Evolutionary conservation across 495 filamentous ascomycete species (phyloP).

Genomic region (Penicillium simplicissimum): DNA sequence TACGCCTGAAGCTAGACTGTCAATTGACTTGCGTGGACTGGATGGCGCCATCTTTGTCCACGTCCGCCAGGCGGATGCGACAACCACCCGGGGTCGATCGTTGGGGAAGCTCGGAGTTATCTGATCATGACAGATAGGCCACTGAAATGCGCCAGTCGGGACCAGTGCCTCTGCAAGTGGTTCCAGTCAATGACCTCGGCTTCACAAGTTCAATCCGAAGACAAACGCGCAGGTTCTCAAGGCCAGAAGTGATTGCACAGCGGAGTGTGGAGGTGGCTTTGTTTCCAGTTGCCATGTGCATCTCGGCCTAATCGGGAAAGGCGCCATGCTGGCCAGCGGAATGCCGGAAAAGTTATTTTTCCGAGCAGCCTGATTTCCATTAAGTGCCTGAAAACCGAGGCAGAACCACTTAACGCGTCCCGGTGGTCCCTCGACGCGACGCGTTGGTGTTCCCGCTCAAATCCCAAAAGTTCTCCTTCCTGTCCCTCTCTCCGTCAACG

Average conservation of each 20-base stretch:
- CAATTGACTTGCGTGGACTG: slow-evolving; percentile 67
- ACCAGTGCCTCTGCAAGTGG: background rate
- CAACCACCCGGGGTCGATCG: slow-evolving; percentile 39
- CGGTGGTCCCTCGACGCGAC: slow-evolving; percentile 33
- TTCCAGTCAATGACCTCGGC: background rate
- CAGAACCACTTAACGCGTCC: slow-evolving; percentile 51
- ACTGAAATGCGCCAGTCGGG: background rate
- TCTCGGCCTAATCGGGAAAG: slow-evolving; percentile 39
- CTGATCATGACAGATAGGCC: slow-evolving; percentile 45
- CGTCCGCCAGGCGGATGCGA: slow-evolving; percentile 39
- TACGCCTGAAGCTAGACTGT: slow-evolving; percentile 56
- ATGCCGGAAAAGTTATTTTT: slow-evolving; percentile 6
- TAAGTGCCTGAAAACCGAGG: slow-evolving; percentile 4
- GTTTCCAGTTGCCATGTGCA: slow-evolving; percentile 28
- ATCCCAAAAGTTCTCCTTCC: slow-evolving; percentile 35
- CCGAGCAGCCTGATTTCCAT: slow-evolving; percentile 2
- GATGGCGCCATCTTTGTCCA: slow-evolving; percentile 63
- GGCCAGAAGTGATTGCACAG: slow-evolving; percentile 11
- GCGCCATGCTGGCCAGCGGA: slow-evolving; percentile 19
- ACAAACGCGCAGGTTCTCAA: background rate
- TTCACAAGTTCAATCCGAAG: slow-evolving; percentile 5
- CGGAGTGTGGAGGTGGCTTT: slow-evolving; percentile 26
- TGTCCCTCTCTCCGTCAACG: slow-evolving; percentile 22
- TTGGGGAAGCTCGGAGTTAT: slow-evolving; percentile 37
- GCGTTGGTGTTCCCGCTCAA: slow-evolving; percentile 28